Base-by-base conservation (phyloP, 805 yeast genomes). In the Teunomyces gatunensis region DNA sequence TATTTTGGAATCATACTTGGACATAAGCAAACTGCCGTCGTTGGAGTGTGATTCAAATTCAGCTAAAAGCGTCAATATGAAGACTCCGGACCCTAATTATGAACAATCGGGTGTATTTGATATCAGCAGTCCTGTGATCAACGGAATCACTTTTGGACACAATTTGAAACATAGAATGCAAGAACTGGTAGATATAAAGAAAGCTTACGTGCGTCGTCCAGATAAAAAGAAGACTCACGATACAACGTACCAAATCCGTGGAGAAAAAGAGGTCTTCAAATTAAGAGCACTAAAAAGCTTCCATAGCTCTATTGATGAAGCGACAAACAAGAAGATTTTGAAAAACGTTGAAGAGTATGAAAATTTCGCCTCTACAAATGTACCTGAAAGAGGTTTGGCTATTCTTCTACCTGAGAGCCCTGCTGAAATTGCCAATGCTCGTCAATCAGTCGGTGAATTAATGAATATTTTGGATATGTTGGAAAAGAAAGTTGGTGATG, bases 71-170 rank as follows among this genome's bases (percentile, higher is more conserved):
- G 7, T 28, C 12, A 29, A 41, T 13, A 34, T 15, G 15, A 39
- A 35, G 18, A 44, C 47, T 4, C 50, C 47, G 12, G 50, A 47
- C 11, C 41, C 46, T 13, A 34, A 42, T 6, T 5, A 10, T 12
- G 60, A 56, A 29, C 48, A 52, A 23, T 47, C 58, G 15, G 57
- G 60, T n/a, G 42, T 60, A 6, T 61, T 49, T 49, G 72, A 67
- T 37, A 42, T 63, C 7, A 53, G 53, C 42, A 63, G 69, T 15
- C 73, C 73, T 2, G 42, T 67, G 6, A 62, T 68, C 11, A 67
- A 64, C 47, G 73, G 73, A 0, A 51, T 68, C 21, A 67, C 68
- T 0, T 47, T 67, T 7, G 72, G 72, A 2, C 52, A 55, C 15
- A 64, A 59, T 47, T 44, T 59, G 30, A 42, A 59, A 12, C 64